These are phyloP conservation scores for Primulina eburnea DNA, from an alignment of 257 asterid species.

Conservation along the genomic window DNA sequence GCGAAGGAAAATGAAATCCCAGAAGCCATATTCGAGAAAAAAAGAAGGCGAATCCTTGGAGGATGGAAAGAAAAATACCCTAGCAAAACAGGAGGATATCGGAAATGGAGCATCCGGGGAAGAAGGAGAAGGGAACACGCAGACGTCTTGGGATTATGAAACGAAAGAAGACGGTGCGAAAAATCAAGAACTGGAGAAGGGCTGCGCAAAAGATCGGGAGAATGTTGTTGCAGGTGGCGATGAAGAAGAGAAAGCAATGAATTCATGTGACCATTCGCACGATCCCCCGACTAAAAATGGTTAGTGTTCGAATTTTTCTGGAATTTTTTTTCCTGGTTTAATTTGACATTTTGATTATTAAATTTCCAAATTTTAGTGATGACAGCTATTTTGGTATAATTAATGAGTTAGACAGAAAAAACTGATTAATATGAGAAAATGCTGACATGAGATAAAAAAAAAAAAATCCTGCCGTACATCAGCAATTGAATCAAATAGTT, in stretches of 20 bases:
- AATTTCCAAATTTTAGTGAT: no score
- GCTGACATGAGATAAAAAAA: no score
- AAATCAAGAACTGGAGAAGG: neutral
- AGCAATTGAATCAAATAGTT: no score
- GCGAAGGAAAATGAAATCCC: constrained; percentile 18
- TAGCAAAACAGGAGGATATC: neutral
- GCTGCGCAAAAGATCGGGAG: neutral
- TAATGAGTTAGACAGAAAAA: no score
- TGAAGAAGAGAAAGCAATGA: constrained; percentile 13
- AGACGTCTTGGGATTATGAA: constrained; percentile 9
- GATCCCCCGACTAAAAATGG: constrained; percentile 39
- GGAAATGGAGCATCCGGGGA: constrained; percentile 18
- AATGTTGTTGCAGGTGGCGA: constrained; percentile 14
- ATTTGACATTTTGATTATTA: no score
- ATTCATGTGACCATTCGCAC: neutral
- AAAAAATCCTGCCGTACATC: no score
- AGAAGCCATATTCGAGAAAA: neutral
- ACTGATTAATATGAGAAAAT: no score
- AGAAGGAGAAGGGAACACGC: neutral
- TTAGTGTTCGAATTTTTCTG: neutral
- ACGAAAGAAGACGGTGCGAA: neutral
- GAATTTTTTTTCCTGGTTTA: no score
- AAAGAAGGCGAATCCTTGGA: constrained; percentile 1
- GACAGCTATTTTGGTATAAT: no score
- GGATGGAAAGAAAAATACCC: constrained; percentile 13